These are phyloP conservation scores for Yueomyces sinensis DNA, from an alignment of 805 yeast species.

Conservation along the genomic window DNA sequence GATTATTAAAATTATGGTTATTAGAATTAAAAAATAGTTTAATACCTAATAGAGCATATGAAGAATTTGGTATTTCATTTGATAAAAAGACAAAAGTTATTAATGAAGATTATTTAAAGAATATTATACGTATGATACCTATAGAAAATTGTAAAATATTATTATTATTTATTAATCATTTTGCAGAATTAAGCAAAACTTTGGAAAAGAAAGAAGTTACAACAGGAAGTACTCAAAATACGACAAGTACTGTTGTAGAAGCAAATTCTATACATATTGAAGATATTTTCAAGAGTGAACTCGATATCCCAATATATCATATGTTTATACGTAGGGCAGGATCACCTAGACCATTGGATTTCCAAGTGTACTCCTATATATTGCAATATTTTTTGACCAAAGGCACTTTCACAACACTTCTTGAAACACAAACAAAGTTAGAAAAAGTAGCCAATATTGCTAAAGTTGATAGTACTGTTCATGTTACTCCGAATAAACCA, in stretches of 20 bases:
- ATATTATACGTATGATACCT: constrained; percentile 1
- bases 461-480: too few relatives aligned
- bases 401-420: too few relatives aligned
- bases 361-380: not conserved
- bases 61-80: constrained; percentile 1
- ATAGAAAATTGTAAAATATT: constrained; percentile 3
- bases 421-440: too few relatives aligned
- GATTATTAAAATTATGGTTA: constrained; percentile 39
- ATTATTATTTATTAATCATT: constrained; percentile 1
- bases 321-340: not conserved
- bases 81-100: too few relatives aligned
- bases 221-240: too few relatives aligned
- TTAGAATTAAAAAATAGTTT: constrained; percentile 50
- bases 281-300: too few relatives aligned
- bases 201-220: not conserved
- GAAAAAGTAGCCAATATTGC: too few relatives aligned
- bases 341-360: not conserved
- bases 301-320: not conserved
- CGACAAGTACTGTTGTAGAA: too few relatives aligned
- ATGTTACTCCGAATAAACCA: too few relatives aligned
- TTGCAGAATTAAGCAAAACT: not conserved
- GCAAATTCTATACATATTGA: too few relatives aligned
- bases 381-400: not conserved
- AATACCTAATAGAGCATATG: constrained; percentile 4
- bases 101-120: constrained; percentile 1